These are phyloP conservation scores for Phialophora verrucosa DNA, from an alignment of 2,329 filamentous ascomycete genomes.

Conservation along the genomic window DNA sequence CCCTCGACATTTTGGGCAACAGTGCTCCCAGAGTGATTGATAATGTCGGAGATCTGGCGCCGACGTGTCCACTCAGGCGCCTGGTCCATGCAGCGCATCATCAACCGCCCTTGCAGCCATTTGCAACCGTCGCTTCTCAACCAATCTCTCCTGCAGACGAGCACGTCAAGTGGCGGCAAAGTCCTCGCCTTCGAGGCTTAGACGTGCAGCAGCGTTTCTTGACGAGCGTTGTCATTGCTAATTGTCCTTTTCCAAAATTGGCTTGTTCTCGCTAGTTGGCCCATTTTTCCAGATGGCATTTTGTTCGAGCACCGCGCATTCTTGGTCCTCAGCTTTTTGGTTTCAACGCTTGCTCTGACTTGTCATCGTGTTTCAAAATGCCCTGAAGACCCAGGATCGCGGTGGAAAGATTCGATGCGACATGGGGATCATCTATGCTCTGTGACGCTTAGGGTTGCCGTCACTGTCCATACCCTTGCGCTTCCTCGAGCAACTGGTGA, in stretches of 20 bases:
- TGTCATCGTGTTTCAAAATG: constrained; percentile 2
- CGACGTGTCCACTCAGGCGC: constrained; percentile 7
- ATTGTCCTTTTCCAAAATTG: constrained; percentile 1
- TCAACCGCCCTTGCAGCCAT: constrained; percentile 8
- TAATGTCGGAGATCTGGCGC: background rate
- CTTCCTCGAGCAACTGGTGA: background rate
- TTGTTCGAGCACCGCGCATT: background rate
- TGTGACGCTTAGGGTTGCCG: background rate
- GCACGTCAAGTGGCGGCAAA: constrained; percentile 8
- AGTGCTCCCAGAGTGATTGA: no score
- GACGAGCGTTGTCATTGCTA: background rate
- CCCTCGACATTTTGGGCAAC: background rate
- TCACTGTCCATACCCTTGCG: background rate
- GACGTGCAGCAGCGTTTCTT: constrained; percentile 3
- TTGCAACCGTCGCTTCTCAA: constrained; percentile 8
- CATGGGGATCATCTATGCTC: background rate
- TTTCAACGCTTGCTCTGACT: background rate
- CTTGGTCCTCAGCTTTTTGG: background rate
- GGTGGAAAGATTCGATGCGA: background rate
- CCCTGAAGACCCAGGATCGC: background rate
- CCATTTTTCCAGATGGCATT: background rate
- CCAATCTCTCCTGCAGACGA: constrained; percentile 10
- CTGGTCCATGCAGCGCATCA: constrained; percentile 6
- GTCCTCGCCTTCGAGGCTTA: constrained; percentile 13
- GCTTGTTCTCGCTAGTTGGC: background rate